A percentile compares a stretch with the other conserved stretches of the same genome.
These are phyloP conservation scores for Hypoxylon fragiforme DNA, from an alignment of 495 filamentous ascomycete species.

Conservation along the genomic window DNA sequence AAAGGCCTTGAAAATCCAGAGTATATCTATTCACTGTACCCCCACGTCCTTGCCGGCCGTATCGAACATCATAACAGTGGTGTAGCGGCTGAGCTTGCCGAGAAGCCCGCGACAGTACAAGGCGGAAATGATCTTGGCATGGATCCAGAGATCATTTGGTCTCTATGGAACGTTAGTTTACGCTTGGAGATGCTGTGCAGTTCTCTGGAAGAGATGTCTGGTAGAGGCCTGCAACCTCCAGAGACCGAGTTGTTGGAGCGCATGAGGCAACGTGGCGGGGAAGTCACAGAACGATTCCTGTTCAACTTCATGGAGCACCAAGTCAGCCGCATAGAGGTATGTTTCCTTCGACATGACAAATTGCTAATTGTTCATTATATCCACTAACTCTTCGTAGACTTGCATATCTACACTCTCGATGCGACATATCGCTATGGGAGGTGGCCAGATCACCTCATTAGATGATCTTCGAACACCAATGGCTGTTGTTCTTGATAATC, in stretches of 20 bases:
- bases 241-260: slow-evolving; percentile 80
- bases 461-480: slow-evolving; percentile 57
- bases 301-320: slow-evolving; percentile 90
- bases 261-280: slow-evolving; percentile 80
- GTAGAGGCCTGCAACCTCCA: slow-evolving; percentile 63
- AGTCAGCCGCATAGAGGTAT: slow-evolving; percentile 91
- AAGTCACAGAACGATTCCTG: slow-evolving; percentile 83
- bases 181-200: slow-evolving; percentile 91
- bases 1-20: slow-evolving; percentile 99
- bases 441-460: slow-evolving; percentile 41
- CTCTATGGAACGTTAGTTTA: slow-evolving; percentile 84
- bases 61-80: slow-evolving; percentile 65
- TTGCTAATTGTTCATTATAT: neutral
- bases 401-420: slow-evolving; percentile 67
- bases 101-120: slow-evolving; percentile 48
- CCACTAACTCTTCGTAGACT: slow-evolving; percentile 47
- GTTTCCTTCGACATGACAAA: slow-evolving; percentile 31
- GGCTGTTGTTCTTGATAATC: slow-evolving; percentile 45
- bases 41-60: slow-evolving; percentile 81
- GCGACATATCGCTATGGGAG: slow-evolving; percentile 62
- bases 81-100: slow-evolving; percentile 42
- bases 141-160: slow-evolving; percentile 83
- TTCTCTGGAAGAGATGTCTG: slow-evolving; percentile 69
- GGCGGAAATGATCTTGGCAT: slow-evolving; percentile 63
- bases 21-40: slow-evolving; percentile 90